phyloP scores from a whole-genome alignment of 805 yeast genomes.

The Candida golubevii region DNA sequence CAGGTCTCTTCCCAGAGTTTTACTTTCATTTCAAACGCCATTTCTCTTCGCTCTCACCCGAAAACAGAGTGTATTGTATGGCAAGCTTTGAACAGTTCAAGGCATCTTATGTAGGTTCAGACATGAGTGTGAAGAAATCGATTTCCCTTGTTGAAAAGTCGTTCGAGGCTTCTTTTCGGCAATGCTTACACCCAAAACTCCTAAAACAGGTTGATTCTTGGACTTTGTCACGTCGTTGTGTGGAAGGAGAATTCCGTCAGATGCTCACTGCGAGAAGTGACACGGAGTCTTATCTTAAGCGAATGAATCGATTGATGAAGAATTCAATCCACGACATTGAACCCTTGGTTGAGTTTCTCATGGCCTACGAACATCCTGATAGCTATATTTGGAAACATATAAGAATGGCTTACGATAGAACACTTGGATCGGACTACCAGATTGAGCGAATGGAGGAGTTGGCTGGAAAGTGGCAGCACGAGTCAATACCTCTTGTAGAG shows the following conservation, averaged over 20 bases:
- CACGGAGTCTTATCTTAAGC: background rate
- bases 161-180: background rate
- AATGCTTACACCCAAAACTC: constrained; percentile 1
- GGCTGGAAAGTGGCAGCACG: too few relatives aligned
- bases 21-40: constrained; percentile 1
- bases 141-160: background rate
- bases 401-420: too few relatives aligned
- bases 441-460: too few relatives aligned
- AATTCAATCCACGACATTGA: background rate
- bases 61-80: constrained; percentile 1
- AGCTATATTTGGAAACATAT: background rate
- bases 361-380: constrained; percentile 2
- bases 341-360: background rate
- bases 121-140: background rate
- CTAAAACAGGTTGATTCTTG: background rate
- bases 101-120: background rate
- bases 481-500: too few relatives aligned
- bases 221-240: background rate
- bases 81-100: background rate
- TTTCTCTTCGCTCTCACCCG: background rate
- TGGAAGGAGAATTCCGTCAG: background rate
- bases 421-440: too few relatives aligned
- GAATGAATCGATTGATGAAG: background rate
- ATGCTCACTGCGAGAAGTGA: background rate
- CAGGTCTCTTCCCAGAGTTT: constrained; percentile 1